Evolutionary conservation across 129 eudicot species (phyloP).

Genomic region (Oenanthe sinensis): DNA sequence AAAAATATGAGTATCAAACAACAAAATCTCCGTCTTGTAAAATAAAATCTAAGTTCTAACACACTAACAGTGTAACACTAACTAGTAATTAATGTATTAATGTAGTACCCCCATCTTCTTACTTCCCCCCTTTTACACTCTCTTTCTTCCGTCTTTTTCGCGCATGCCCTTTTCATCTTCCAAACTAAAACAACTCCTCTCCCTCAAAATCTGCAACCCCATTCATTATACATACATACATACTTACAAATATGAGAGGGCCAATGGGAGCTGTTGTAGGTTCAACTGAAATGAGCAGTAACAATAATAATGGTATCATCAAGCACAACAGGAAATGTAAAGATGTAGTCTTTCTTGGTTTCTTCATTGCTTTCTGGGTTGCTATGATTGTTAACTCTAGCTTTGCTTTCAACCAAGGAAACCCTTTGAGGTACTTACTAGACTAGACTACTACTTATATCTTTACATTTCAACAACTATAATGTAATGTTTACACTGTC

Average conservation of each 20-base stretch:
- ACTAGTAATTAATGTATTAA: no score
- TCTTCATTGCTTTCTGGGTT: constrained; percentile 85
- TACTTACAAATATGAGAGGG: constrained; percentile 42
- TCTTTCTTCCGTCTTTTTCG: constrained; percentile 4
- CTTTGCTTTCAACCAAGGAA: constrained; percentile 86
- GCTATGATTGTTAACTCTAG: constrained; percentile 91
- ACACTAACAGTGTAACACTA: no score
- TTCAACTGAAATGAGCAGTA: constrained; percentile 26
- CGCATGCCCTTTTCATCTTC: constrained; percentile 8
- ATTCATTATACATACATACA: neutral
- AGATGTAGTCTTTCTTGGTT: constrained; percentile 70
- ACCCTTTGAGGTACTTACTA: constrained; percentile 67
- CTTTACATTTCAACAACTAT: neutral
- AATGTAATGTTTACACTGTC: neutral
- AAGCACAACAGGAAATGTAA: constrained; percentile 79
- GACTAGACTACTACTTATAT: neutral
- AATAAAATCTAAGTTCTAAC: neutral
- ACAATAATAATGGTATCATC: constrained; percentile 24
- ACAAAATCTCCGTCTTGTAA: neutral
- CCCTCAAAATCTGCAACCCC: constrained; percentile 8
- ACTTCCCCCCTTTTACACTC: neutral
- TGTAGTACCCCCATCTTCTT: constrained; percentile 5
- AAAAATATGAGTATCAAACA: no score
- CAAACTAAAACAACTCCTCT: neutral
- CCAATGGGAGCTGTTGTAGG: constrained; percentile 65